phyloP scores from a whole-genome alignment of 495 filamentous ascomycete species.

The Cercophora newfieldiana region DNA sequence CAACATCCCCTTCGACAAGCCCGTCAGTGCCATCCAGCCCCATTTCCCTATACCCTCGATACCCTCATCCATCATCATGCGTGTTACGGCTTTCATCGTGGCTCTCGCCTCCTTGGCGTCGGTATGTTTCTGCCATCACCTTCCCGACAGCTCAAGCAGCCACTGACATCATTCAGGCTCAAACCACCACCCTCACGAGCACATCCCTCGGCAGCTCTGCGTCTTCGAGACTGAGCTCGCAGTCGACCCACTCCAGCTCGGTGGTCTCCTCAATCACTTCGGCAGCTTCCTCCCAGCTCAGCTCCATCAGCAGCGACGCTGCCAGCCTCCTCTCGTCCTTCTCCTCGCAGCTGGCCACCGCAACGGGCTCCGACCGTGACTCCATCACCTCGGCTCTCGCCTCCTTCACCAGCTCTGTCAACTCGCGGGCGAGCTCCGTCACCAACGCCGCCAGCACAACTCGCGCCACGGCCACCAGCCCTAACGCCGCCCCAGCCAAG shows the following conservation, averaged over 20 bases:
- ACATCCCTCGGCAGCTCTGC: conserved; percentile 15
- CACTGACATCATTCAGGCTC: conserved; percentile 27
- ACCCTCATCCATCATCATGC: conserved; percentile 25
- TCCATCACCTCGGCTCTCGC: conserved; percentile 26
- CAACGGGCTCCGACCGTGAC: conserved; percentile 20
- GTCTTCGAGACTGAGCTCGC: conserved; percentile 20
- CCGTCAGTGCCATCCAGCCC: neutral
- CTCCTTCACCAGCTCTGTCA: conserved; percentile 20
- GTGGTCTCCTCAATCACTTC: conserved; percentile 21
- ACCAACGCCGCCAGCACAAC: conserved; percentile 16
- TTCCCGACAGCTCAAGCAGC: neutral
- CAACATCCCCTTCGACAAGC: neutral
- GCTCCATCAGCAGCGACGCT: conserved; percentile 22
- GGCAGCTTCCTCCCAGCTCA: conserved; percentile 17
- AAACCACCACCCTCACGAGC: conserved; percentile 19
- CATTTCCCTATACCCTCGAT: neutral
- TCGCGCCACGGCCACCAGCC: conserved; percentile 15
- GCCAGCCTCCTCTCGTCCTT: conserved; percentile 6
- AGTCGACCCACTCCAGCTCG: conserved; percentile 22
- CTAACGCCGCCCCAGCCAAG: conserved; percentile 22
- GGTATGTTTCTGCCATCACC: conserved; percentile 19
- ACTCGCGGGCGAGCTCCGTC: conserved; percentile 18
- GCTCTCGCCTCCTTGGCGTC: conserved; percentile 29
- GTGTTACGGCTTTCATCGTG: conserved; percentile 27
- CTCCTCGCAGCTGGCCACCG: conserved; percentile 21